These are phyloP conservation scores for Myxozyma geophila DNA, from an alignment of 805 yeast genomes.

Conservation along the genomic window DNA sequence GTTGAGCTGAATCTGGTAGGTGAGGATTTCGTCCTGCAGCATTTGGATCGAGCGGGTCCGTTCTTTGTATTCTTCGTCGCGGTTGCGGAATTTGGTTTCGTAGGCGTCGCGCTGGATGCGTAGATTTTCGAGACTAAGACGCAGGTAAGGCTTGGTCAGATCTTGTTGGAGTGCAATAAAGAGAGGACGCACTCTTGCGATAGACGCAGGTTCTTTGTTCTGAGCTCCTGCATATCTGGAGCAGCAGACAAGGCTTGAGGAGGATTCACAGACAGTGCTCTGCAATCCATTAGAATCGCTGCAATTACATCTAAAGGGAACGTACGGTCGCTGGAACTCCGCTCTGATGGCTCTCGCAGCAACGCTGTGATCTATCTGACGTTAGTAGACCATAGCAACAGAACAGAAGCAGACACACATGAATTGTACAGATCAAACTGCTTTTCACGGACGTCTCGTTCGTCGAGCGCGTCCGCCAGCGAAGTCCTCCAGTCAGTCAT, in stretches of 20 bases:
- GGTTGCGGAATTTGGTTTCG: slow-evolving; percentile 40
- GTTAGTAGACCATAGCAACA: background rate
- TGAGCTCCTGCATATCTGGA: background rate
- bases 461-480: slow-evolving; percentile 15
- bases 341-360: background rate
- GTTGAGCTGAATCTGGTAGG: slow-evolving; percentile 62
- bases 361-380: background rate
- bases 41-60: slow-evolving; percentile 63
- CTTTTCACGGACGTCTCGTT: slow-evolving; percentile 38
- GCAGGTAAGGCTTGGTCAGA: no score
- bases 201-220: background rate
- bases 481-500: slow-evolving; percentile 17
- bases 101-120: slow-evolving; percentile 42
- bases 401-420: slow-evolving; percentile 21
- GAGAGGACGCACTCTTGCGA: slow-evolving; percentile 3
- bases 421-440: slow-evolving; percentile 32
- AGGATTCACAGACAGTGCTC: background rate
- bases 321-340: background rate
- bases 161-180: background rate
- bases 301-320: background rate
- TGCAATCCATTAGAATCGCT: background rate
- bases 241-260: background rate
- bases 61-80: slow-evolving; percentile 42
- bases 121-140: background rate
- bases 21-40: slow-evolving; percentile 69